phyloP scores from a whole-genome alignment of 2,329 filamentous ascomycete species.

The Colletotrichum theobromicola region DNA sequence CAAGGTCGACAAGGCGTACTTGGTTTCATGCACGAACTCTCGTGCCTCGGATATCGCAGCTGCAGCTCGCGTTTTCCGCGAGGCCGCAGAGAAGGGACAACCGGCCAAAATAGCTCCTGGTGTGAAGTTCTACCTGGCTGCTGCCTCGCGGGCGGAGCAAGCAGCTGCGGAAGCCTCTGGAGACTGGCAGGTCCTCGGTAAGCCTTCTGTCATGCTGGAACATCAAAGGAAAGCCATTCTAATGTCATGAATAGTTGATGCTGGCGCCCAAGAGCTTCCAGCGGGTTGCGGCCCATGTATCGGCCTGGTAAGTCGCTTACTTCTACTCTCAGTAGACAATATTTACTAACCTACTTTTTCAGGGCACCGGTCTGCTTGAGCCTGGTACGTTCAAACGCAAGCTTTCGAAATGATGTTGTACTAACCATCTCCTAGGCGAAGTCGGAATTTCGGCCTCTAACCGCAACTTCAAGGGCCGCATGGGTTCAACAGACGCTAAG shows the following conservation, averaged over 20 bases:
- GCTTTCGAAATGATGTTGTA: not conserved
- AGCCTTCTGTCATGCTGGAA: too few species aligned
- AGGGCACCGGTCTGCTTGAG: slow-evolving; percentile 73
- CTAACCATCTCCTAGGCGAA: not conserved
- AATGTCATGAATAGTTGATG: slow-evolving; percentile 56
- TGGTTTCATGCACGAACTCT: slow-evolving; percentile 90
- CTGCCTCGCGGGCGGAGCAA: slow-evolving; percentile 82
- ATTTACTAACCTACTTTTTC: not conserved
- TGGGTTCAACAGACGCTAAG: slow-evolving; percentile 81
- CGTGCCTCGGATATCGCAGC: slow-evolving; percentile 80
- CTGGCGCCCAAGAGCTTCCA: slow-evolving; percentile 75
- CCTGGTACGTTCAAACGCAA: slow-evolving; percentile 48
- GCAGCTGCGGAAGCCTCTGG: slow-evolving; percentile 77
- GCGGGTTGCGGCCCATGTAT: slow-evolving; percentile 87
- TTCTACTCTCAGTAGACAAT: too few species aligned
- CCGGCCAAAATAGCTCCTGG: slow-evolving; percentile 74
- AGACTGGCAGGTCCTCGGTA: slow-evolving; percentile 77
- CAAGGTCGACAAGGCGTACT: slow-evolving; percentile 80
- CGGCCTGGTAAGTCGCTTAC: slow-evolving; percentile 56
- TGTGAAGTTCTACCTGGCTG: slow-evolving; percentile 89
- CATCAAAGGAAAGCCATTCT: not conserved
- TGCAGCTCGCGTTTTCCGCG: slow-evolving; percentile 84
- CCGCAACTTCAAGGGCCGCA: slow-evolving; percentile 89
- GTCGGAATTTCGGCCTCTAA: slow-evolving; percentile 48
- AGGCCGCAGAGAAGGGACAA: slow-evolving; percentile 70